Evolutionary conservation across 140 eudicot genomes (phyloP).

Genomic region (Flaveria floridana): DNA sequence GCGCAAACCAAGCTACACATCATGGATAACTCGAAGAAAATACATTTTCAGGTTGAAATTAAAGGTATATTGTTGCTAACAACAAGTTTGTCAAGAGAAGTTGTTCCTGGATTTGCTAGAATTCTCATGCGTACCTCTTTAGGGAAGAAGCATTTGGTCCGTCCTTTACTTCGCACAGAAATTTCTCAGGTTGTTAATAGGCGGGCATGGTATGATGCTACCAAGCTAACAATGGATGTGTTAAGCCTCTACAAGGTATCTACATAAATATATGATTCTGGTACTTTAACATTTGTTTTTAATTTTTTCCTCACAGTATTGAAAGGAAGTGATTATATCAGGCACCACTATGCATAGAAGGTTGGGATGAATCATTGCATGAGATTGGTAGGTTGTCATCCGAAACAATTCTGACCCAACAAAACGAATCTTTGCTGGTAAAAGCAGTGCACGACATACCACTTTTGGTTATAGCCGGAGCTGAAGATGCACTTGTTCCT

Average conservation of each 20-base stretch:
- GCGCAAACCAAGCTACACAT: neutral
- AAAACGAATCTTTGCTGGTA: slow-evolving; percentile 51
- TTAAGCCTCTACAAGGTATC: slow-evolving; percentile 83
- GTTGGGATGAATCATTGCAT: slow-evolving; percentile 94
- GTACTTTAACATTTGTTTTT: neutral
- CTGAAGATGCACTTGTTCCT: slow-evolving; percentile 85
- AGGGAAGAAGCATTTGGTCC: slow-evolving; percentile 82
- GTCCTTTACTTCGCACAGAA: slow-evolving; percentile 85
- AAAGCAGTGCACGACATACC: slow-evolving; percentile 62
- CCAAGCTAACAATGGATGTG: slow-evolving; percentile 83
- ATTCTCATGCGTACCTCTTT: slow-evolving; percentile 78
- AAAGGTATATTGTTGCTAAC: slow-evolving; percentile 73
- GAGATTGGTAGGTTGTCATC: slow-evolving; percentile 70
- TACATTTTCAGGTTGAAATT: slow-evolving; percentile 58
- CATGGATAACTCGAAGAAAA: neutral
- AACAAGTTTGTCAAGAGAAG: slow-evolving; percentile 81
- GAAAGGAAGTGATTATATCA: slow-evolving; percentile 24
- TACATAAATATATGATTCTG: slow-evolving; percentile 7
- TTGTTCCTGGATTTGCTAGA: slow-evolving; percentile 93
- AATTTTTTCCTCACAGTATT: neutral
- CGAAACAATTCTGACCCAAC: slow-evolving; percentile 67
- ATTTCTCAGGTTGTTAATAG: slow-evolving; percentile 88
- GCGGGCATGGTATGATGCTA: slow-evolving; percentile 96
- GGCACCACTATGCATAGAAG: slow-evolving; percentile 79
- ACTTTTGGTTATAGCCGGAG: slow-evolving; percentile 80